Percentiles rank a stretch among this genome's conserved stretches.
Evolutionary conservation across 345 rosid genomes (phyloP).

Genomic region (Heritiera littoralis): DNA sequence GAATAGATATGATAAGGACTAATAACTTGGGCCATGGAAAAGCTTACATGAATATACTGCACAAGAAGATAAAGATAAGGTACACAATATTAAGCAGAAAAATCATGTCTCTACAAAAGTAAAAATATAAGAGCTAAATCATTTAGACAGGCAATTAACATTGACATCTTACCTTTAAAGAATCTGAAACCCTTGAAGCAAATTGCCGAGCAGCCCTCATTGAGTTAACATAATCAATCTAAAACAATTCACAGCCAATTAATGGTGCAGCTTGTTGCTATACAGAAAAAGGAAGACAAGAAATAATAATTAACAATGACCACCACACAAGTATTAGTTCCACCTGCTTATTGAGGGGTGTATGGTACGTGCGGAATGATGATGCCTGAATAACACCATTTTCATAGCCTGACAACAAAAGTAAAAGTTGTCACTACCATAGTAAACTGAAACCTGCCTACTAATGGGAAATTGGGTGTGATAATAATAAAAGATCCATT

Average conservation of each 20-base stretch:
- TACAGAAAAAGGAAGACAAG: conserved; percentile 11
- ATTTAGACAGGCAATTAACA: background rate
- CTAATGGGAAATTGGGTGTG: background rate
- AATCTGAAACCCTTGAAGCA: conserved; percentile 67
- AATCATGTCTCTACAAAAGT: background rate
- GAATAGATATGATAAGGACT: conserved; percentile 8
- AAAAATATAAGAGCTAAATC: conserved; percentile 5
- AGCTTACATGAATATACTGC: background rate
- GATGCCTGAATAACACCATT: conserved; percentile 82
- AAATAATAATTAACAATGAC: background rate
- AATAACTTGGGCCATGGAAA: background rate
- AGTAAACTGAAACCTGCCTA: background rate
- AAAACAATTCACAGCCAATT: conserved; percentile 22
- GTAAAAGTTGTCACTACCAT: conserved; percentile 5
- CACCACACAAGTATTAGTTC: background rate
- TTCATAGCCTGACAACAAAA: conserved; percentile 60
- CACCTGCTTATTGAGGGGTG: conserved; percentile 97
- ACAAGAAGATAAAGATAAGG: conserved; percentile 1
- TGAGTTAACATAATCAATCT: conserved; percentile 89
- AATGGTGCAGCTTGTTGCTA: conserved; percentile 8
- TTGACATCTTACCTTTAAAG: conserved; percentile 63
- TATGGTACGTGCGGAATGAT: conserved; percentile 96
- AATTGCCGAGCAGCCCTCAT: conserved; percentile 91
- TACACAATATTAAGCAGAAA: conserved; percentile 2
- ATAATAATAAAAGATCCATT: background rate